Base-by-base conservation (phyloP, 768 basidiomycete genomes). In the Amanita thiersii region DNA sequence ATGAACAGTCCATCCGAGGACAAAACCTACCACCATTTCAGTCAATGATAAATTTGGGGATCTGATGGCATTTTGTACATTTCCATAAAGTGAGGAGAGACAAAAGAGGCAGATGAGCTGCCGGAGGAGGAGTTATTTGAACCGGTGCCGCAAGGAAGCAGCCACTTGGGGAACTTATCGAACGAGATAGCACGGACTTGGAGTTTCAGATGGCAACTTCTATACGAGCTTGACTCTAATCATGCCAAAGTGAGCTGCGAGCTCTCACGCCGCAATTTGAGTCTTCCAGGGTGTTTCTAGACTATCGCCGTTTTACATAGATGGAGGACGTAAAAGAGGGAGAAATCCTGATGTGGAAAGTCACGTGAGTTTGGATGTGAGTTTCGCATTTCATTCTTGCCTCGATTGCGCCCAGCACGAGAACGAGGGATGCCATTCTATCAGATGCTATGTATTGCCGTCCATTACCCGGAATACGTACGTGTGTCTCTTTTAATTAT, bases 381-480 rank as follows among this genome's bases (percentile, higher is more conserved):
- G n/a, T n/a, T n/a, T n/a, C n/a, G 19, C 28, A 18, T 21, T 35
- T 34, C 21, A 23, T 33, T 8, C 23, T 33, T n/a, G 45, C 12
- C 21, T n/a, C n/a, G n/a, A n/a, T n/a, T n/a, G n/a, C n/a, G n/a
- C n/a, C n/a, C n/a, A n/a, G n/a, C n/a, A n/a, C n/a, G n/a, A n/a
- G n/a, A n/a, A n/a, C n/a, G n/a, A n/a, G n/a, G n/a, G 11, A 93
- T 93, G 89, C 88, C 88, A 4, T 73, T 91, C 55, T 93, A 93
- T 64, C 79, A 89, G 54, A 77, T 93, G 70, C 53, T 90, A 37
- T 90, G 88, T 56, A 86, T 92, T 45, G 70, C 88, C 1, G 73
- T 76, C 3, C 88, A 91, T 56, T 79, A 79, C 48, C 60, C 63
- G 11, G 72, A 82, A 73, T 89, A 82, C 55, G 87, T 87, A 46